Percentiles rank a stretch among this genome's conserved stretches.
phyloP scores from a whole-genome alignment of 2,329 filamentous ascomycete species.

The Dissoconium aciculare region DNA sequence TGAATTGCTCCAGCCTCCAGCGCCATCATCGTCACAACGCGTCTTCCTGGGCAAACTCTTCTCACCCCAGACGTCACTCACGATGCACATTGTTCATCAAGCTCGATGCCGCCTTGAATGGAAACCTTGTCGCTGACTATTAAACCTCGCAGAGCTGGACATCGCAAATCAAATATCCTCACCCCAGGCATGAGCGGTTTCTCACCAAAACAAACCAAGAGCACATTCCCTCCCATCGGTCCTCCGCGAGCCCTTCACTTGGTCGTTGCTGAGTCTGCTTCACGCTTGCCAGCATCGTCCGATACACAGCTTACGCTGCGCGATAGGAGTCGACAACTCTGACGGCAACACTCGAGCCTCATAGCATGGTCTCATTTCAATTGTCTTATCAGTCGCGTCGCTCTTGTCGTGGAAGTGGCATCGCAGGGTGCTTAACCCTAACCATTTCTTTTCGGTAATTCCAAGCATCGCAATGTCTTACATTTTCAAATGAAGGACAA shows the following conservation, averaged over 20 bases:
- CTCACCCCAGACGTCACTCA: too few relatives aligned
- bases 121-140: too few relatives aligned
- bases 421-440: conserved; percentile 88
- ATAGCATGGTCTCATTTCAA: conserved; percentile 40
- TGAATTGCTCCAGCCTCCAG: too few relatives aligned
- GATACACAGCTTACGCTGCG: conserved; percentile 22
- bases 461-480: conserved; percentile 28
- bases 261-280: conserved; percentile 43
- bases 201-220: conserved; percentile 29
- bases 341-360: conserved; percentile 42
- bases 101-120: too few relatives aligned
- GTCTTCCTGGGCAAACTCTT: not conserved
- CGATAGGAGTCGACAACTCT: conserved; percentile 6
- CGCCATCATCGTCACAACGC: conserved; percentile 2
- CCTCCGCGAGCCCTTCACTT: conserved; percentile 58
- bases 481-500: conserved; percentile 32
- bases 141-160: too few relatives aligned
- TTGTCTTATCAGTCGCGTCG: conserved; percentile 21
- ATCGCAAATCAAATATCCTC: conserved; percentile 4
- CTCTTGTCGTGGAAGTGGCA: conserved; percentile 25
- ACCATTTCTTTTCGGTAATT: conserved; percentile 52
- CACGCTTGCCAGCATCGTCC: conserved; percentile 6
- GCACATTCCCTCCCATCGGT: conserved; percentile 70
- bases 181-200: conserved; percentile 9
- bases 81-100: too few relatives aligned